phyloP scores from a whole-genome alignment of 2,329 filamentous ascomycete genomes.

The Hymenotorrendiella dingleyae region DNA sequence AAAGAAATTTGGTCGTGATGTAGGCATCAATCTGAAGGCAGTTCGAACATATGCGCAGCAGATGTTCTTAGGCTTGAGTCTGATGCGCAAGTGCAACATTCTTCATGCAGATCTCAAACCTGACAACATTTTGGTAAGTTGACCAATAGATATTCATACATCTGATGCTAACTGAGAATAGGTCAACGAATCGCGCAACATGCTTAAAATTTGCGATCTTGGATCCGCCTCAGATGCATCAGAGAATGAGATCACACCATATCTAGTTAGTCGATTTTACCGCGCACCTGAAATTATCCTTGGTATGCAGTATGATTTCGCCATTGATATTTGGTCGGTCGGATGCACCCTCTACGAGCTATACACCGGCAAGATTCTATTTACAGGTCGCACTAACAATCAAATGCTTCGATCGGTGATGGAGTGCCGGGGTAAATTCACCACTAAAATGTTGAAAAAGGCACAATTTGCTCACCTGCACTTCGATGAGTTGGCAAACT shows the following conservation, averaged over 20 bases:
- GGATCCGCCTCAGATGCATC: slow-evolving; percentile 91
- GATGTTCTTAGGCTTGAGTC: slow-evolving; percentile 82
- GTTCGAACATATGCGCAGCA: slow-evolving; percentile 88
- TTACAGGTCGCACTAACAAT: slow-evolving; percentile 93
- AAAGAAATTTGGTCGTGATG: slow-evolving; percentile 91
- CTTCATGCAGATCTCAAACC: slow-evolving; percentile 96
- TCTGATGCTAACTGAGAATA: slow-evolving; percentile 17
- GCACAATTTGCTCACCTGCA: slow-evolving; percentile 71
- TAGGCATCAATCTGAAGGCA: slow-evolving; percentile 83
- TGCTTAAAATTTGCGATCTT: slow-evolving; percentile 92
- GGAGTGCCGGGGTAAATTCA: slow-evolving; percentile 90
- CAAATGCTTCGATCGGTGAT: slow-evolving; percentile 97
- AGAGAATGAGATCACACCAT: slow-evolving; percentile 88
- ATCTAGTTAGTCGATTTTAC: slow-evolving; percentile 95
- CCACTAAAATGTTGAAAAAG: slow-evolving; percentile 79
- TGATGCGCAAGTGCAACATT: slow-evolving; percentile 88
- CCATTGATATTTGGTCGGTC: slow-evolving; percentile 96
- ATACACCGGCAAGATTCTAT: slow-evolving; percentile 95
- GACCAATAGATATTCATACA: neutral
- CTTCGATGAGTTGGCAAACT: slow-evolving; percentile 81
- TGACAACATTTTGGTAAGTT: slow-evolving; percentile 73
- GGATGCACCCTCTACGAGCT: slow-evolving; percentile 96
- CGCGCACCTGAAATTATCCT: slow-evolving; percentile 95
- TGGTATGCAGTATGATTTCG: slow-evolving; percentile 91
- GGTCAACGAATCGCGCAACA: slow-evolving; percentile 75